Conservation (phyloP, 768 basidiomycete genomes). For the Suillus variegatus region DNA sequence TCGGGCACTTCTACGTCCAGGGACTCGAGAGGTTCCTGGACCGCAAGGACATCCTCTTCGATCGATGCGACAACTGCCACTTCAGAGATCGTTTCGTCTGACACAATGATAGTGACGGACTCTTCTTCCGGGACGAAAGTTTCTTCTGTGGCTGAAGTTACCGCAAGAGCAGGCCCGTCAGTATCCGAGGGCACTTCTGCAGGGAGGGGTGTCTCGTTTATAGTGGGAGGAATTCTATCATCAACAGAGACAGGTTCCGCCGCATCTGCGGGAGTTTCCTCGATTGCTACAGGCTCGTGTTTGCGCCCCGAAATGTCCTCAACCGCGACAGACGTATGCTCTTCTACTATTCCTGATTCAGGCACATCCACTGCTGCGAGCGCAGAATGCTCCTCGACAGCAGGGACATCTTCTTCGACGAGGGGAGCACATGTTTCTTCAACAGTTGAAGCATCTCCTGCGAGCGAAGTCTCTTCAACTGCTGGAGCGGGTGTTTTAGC, state of each 20-base stretch:
- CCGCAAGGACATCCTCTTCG: conserved; percentile 8
- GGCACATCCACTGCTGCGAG: neutral
- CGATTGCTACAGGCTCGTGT: conserved; percentile 10
- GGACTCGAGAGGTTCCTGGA: conserved; percentile 2
- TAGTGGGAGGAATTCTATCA: neutral
- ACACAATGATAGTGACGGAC: neutral
- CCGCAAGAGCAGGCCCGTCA: conserved; percentile 6
- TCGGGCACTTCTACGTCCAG: conserved; percentile 6
- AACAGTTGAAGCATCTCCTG: neutral
- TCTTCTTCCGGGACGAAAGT: neutral
- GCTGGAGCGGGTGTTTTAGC: neutral
- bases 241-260: neutral
- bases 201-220: conserved; percentile 9
- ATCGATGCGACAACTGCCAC: neutral
- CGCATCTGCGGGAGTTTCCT: conserved; percentile 3
- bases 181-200: neutral
- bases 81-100: neutral
- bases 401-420: neutral
- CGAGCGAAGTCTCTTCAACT: neutral
- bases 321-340: neutral
- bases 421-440: neutral
- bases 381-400: neutral
- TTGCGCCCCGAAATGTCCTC: conserved; percentile 1
- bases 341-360: neutral
- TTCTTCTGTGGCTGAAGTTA: neutral